Evolutionary conservation across 2,329 filamentous ascomycete genomes (phyloP), one percentile per base, ranked within the genome.

Genomic region (Mycosphaerella arachidis): DNA sequence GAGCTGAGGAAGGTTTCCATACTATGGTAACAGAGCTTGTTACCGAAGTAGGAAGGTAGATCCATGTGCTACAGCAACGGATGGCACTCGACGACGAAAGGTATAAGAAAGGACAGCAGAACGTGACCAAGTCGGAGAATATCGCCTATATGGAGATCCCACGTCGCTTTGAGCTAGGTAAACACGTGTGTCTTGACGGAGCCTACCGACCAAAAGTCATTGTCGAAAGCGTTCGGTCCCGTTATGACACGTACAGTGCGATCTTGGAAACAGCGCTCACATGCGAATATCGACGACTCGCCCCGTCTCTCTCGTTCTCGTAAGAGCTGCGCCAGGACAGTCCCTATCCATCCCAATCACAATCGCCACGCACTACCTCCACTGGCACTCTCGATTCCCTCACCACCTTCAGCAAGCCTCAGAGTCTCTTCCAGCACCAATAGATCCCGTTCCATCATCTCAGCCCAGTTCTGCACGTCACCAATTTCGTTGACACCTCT

Each of bases 401-500:
- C 68, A 20, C 64, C 59, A 9, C 71, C 71, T 50, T 74, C 72
- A 9, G 63, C 73, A 29, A 73, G 64, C 50, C 72, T 63, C 63
- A 75, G 51, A 7, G 73, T 76, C 63, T 75, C 73, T 58, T 75
- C 74, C 54, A 74, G 54, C 27, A 75, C 71, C 48, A 70, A 58
- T 31, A 75, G 67, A 37, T 75, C 74, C 12, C 73, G 66, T 62
- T 75, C 90, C 70, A 93, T 79, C 76, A 92, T 85, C 81, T 94
- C 90, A 24, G 90, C 89, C 90, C 90, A 94, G 73, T 92, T 92
- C 79, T 93, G 89, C 71, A 93, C 84, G 71, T 92, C 87, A 27
- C 90, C 89, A 62, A 92, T 79, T 79, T 92, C 89, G 77, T 92
- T 92, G 60, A 93, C 77, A 69, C 81, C 82, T 65, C 82, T 81